Base-by-base conservation (phyloP, 2,329 filamentous ascomycete genomes). In the Sporothrix brunneoviolacea region DNA sequence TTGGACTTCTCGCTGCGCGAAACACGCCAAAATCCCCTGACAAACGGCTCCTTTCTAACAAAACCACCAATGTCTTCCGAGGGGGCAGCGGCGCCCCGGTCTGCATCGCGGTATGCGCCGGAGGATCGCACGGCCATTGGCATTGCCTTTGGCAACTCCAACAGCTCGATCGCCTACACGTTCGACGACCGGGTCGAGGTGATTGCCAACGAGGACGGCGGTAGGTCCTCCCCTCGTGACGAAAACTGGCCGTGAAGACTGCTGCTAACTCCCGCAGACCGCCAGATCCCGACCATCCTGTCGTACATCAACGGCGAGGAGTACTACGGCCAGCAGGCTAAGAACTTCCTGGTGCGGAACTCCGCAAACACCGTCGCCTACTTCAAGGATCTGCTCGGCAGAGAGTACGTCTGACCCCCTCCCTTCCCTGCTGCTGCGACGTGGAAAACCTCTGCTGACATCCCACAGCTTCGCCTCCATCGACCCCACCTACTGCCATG, bases 121-220 rank as follows among this genome's bases (percentile, higher is more conserved):
- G 71, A 70, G 60, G 75, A 83, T 60, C 76, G 81, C 62, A 75
- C 77, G 63, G 88, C 86, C 66, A 97, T 98, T 71, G 93, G 93
- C 68, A 90, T 98, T 66, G 87, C 91, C 60, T 96, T 97, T 76
- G 93, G 93, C 72, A 98, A 97, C 76, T 91, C 90, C 55, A 95
- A 95, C 83, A 94, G 89, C 74, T 96, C 90, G 54, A 96, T 98
- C 72, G 91, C 91, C 62, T 90, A 84, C 68, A 95, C 91, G 41
- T 80, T 84, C 55, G 91, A 97, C 64, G 91, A 94, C 70, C 95
- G 94, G 76, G 85, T 90, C 58, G 89, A 96, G 68, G 91, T 98
- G 57, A 97, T 98, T 72, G 93, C 93, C 65, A 97, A 98, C 73
- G 93, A 97, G 75, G 93, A 97, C 66, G 93, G 93, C 77, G 88